Percentiles rank a stretch among this genome's conserved stretches.
phyloP scores from a whole-genome alignment of 78 protist genomes.

The Tieghemostelium lacteum region DNA sequence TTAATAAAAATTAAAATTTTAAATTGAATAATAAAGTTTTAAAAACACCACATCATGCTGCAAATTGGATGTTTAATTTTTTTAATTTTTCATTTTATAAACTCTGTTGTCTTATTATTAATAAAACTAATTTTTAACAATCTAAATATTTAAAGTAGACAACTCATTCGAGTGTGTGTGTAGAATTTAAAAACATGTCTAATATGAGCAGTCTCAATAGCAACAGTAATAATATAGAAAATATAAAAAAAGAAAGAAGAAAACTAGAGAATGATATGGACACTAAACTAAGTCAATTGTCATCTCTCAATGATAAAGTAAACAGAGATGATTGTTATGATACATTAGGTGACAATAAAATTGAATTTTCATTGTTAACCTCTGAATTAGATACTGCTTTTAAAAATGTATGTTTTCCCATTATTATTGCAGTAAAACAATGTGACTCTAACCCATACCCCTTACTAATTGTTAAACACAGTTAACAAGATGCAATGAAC shows the following conservation, averaged over 20 bases:
- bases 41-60: too few relatives aligned
- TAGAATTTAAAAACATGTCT: too few relatives aligned
- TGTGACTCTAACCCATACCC: not conserved
- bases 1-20: too few relatives aligned
- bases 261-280: conserved; percentile 39
- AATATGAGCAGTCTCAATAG: too few relatives aligned
- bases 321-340: conserved; percentile 11
- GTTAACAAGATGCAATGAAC: conserved; percentile 52
- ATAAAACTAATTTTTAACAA: too few relatives aligned
- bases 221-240: conserved; percentile 9
- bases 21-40: too few relatives aligned
- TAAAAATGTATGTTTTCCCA: conserved; percentile 27
- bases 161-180: too few relatives aligned
- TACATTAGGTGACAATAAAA: conserved; percentile 16
- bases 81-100: too few relatives aligned
- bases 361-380: conserved; percentile 33
- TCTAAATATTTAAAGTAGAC: too few relatives aligned
- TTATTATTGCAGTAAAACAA: not conserved
- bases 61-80: too few relatives aligned
- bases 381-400: conserved; percentile 45
- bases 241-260: conserved; percentile 62
- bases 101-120: too few relatives aligned
- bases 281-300: conserved; percentile 25
- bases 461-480: not conserved
- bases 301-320: conserved; percentile 49